These are phyloP conservation scores for Bacterosira constricta DNA, from an alignment of 108 stramenopile genomes.

Conservation along the genomic window DNA sequence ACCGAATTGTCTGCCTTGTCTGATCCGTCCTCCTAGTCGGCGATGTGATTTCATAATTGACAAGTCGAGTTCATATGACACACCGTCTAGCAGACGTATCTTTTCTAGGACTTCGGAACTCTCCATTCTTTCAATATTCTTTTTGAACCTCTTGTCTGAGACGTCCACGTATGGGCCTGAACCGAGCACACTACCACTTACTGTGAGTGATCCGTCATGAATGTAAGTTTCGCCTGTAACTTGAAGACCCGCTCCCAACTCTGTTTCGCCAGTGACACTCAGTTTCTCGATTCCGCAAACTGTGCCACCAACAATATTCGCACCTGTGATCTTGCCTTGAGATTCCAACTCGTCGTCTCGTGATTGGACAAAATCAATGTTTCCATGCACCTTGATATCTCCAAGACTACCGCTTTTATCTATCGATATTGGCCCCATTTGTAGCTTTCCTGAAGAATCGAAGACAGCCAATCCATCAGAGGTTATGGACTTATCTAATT, in stretches of 20 bases:
- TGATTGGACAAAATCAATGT: conserved; percentile 16
- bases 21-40: conserved; percentile 14
- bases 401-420: conserved; percentile 21
- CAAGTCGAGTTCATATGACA: conserved; percentile 48
- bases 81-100: conserved; percentile 43
- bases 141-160: conserved; percentile 57
- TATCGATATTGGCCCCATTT: conserved; percentile 26
- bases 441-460: conserved; percentile 28
- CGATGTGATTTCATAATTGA: conserved; percentile 1
- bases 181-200: conserved; percentile 62
- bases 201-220: conserved; percentile 53
- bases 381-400: conserved; percentile 21
- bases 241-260: conserved; percentile 30
- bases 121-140: conserved; percentile 37
- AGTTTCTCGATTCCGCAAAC: conserved; percentile 17
- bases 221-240: conserved; percentile 53
- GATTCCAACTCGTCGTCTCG: background rate
- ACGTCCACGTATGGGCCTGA: conserved; percentile 67
- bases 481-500: conserved; percentile 21
- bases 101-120: conserved; percentile 32
- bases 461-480: conserved; percentile 28
- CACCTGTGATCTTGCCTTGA: conserved; percentile 18
- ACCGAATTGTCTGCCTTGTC: conserved; percentile 40
- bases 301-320: conserved; percentile 28
- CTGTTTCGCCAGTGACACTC: conserved; percentile 17